Base-by-base conservation (phyloP, 192 early-diverging fungal genomes). In the Phlyctochytrium arcticum region DNA sequence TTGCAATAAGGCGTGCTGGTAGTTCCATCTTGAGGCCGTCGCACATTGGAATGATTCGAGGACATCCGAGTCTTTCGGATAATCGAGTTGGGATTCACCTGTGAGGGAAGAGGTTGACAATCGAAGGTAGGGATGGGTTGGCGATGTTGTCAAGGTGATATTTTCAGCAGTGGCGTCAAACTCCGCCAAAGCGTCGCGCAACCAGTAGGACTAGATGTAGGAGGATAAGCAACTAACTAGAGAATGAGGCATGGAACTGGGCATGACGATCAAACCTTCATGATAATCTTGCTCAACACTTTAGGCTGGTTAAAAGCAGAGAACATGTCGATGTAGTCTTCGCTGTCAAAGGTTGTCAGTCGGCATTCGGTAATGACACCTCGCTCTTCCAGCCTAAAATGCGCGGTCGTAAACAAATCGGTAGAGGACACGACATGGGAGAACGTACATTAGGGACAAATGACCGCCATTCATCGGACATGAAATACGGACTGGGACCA, bases 101-200 rank as follows among this genome's bases (percentile, higher is more conserved):
- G 67, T 69, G 30, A 76, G 66, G 21, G 78, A 75, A 0, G 75
- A 51, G 4, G 81, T 78, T 4, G 75, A 66, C 23, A 85, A 69
- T 30, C 77, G 68, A 50, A 85, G 76, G 61, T 74, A 80, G 4
- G 83, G 83, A 8, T 68, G 75, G 1, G 44, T 50, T 30, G 73
- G 62, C 0, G 81, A 69, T 26, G 79, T 73, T 7, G 57, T 48
- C 24, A 85, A 62, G 6, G 65, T 61, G 8, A 82, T 69, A 1
- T 70, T 65, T 27, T 80, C 79, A 65, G 79, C 72, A 8, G 80
- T 81, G 17, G 65, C 65, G 34, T 85, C 83, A 8, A 85, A 74
- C 63, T 85, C 83, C 27, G 73, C 74, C 35, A 85, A 81, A 6
- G 83, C 83, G 53, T 79, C 78, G 2, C 74, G 64, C 2, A 85